Evolutionary conservation across 1,284 basidiomycete genomes (phyloP).

Genomic region (Leucocoprinus gongylophorus): DNA sequence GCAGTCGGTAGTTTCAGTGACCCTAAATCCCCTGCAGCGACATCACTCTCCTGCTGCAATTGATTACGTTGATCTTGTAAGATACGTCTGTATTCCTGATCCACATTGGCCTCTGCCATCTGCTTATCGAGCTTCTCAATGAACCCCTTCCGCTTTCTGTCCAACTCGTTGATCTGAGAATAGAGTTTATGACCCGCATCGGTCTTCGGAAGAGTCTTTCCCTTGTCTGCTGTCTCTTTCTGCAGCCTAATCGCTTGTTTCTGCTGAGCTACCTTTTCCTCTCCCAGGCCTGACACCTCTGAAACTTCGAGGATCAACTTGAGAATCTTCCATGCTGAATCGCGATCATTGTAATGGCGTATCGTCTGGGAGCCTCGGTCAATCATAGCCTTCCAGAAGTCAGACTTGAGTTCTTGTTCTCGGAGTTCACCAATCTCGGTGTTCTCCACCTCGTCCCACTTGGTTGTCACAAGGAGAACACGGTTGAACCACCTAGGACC

Average conservation of each 20-base stretch:
- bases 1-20: neutral
- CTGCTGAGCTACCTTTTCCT: neutral
- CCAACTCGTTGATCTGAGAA: neutral
- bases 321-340: constrained; percentile 5
- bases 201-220: constrained; percentile 5
- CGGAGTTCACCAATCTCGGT: neutral
- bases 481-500: neutral
- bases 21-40: neutral
- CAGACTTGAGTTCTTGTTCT: neutral
- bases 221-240: constrained; percentile 1
- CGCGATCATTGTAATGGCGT: neutral
- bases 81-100: neutral
- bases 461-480: constrained; percentile 14
- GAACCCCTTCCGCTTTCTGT: neutral
- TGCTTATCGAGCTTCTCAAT: constrained; percentile 1
- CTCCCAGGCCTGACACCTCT: neutral
- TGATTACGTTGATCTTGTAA: neutral
- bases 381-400: constrained; percentile 3
- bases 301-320: neutral
- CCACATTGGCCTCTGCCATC: neutral
- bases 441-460: constrained; percentile 9
- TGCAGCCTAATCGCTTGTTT: neutral
- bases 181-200: constrained; percentile 5
- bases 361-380: neutral
- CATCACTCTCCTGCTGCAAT: neutral